Conservation (phyloP, 257 asterid genomes). For the Agastache rugosa region DNA sequence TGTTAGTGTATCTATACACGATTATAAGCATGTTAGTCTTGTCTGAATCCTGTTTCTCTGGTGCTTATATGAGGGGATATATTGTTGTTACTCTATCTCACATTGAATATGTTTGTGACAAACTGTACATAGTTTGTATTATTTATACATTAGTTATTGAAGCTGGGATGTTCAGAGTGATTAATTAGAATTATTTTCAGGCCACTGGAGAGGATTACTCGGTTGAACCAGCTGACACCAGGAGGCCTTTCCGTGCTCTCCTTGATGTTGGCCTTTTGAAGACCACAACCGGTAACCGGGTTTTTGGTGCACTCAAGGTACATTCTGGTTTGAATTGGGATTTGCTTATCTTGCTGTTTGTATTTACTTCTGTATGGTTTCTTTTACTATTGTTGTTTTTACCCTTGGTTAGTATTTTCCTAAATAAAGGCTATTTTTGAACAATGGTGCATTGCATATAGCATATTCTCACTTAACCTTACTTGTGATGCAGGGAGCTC, state of each 20-base stretch:
- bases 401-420: too few relatives aligned
- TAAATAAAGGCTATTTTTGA: too few relatives aligned
- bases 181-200: conserved; percentile 38
- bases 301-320: conserved; percentile 95
- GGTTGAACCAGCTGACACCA: conserved; percentile 81
- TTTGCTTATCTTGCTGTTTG: neutral
- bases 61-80: neutral
- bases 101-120: neutral
- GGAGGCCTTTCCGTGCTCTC: conserved; percentile 98
- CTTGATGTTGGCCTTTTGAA: conserved; percentile 87
- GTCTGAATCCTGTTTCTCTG: neutral
- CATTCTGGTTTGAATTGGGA: neutral
- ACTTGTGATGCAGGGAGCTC: conserved; percentile 62
- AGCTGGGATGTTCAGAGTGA: neutral
- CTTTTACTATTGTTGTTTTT: neutral
- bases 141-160: neutral
- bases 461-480: neutral
- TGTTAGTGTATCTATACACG: too few relatives aligned
- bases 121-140: neutral
- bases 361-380: neutral
- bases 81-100: neutral
- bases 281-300: conserved; percentile 91
- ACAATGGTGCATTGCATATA: neutral
- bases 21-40: neutral
- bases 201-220: conserved; percentile 95